Percentiles rank a stretch among this genome's conserved stretches.
These are phyloP conservation scores for Prunus dulcis DNA, from an alignment of 306 rosid genomes.

Conservation along the genomic window DNA sequence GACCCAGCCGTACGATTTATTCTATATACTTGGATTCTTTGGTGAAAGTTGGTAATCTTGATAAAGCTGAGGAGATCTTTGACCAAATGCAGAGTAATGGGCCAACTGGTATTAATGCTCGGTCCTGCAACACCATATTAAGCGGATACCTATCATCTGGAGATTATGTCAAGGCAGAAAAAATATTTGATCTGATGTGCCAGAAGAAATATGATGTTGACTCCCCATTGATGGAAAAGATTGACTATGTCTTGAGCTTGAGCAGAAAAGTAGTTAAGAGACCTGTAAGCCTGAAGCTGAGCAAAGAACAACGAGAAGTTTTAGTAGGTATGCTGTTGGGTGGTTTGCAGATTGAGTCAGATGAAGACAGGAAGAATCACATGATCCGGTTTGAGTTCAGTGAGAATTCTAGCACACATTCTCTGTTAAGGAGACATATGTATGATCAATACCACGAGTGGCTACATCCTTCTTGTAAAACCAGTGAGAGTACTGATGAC, in stretches of 20 bases:
- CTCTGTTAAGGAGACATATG: constrained; percentile 59
- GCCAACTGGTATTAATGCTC: constrained; percentile 59
- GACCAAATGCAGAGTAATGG: constrained; percentile 47
- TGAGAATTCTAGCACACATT: constrained; percentile 43
- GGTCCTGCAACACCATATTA: constrained; percentile 81
- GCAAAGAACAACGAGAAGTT: constrained; percentile 83
- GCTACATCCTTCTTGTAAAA: constrained; percentile 79
- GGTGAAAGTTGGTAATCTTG: constrained; percentile 68
- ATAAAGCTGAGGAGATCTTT: constrained; percentile 76
- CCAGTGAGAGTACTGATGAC: constrained; percentile 39
- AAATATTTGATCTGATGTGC: constrained; percentile 71
- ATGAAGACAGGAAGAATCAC: constrained; percentile 66
- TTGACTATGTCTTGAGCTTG: constrained; percentile 72
- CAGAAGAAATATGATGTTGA: constrained; percentile 72
- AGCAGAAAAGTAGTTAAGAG: constrained; percentile 50
- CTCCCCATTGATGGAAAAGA: constrained; percentile 58
- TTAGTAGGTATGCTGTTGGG: constrained; percentile 84
- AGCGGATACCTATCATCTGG: constrained; percentile 70
- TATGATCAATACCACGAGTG: constrained; percentile 72
- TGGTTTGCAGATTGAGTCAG: constrained; percentile 75
- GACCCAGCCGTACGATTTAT: constrained; percentile 62
- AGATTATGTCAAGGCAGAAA: constrained; percentile 65
- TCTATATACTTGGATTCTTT: constrained; percentile 79
- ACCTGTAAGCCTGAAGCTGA: constrained; percentile 64
- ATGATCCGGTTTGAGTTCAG: constrained; percentile 61